These are phyloP conservation scores for Trebouxia gelatinosa DNA, from an alignment of 163 green algal species.

Conservation along the genomic window DNA sequence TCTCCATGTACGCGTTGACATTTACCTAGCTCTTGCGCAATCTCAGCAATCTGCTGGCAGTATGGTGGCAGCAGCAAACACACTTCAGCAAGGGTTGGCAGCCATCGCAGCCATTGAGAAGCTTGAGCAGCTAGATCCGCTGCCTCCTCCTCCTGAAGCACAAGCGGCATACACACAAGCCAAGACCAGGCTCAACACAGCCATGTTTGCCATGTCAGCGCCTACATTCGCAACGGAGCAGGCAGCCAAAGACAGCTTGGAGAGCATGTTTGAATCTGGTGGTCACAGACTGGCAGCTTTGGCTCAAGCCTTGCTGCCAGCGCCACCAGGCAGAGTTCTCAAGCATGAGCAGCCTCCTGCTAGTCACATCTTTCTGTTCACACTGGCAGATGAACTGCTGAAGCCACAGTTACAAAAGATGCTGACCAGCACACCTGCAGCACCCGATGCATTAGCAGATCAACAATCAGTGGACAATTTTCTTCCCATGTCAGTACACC, in stretches of 20 bases:
- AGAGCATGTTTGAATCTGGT: background rate
- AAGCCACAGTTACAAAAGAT: slow-evolving; percentile 19
- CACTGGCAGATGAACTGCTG: background rate
- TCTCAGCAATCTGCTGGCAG: background rate
- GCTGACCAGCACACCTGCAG: no score
- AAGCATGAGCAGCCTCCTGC: slow-evolving; percentile 12
- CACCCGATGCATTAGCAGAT: no score
- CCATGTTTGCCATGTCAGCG: background rate
- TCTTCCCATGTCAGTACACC: no score
- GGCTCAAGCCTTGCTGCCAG: background rate
- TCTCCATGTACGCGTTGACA: background rate
- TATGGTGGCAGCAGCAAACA: background rate
- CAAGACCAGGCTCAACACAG: slow-evolving; percentile 1
- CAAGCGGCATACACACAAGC: slow-evolving; percentile 13
- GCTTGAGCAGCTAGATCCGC: slow-evolving; percentile 17
- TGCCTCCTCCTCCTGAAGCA: slow-evolving; percentile 23
- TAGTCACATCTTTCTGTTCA: background rate
- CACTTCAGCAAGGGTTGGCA: slow-evolving; percentile 1
- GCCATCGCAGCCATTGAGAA: slow-evolving; percentile 2
- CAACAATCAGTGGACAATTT: no score
- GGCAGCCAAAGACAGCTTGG: slow-evolving; percentile 15
- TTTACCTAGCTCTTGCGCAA: background rate
- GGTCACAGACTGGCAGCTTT: slow-evolving; percentile 3
- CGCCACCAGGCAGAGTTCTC: background rate
- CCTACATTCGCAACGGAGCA: background rate